These are phyloP conservation scores for Hysterangium stoloniferum DNA, from an alignment of 768 basidiomycete genomes.

Conservation along the genomic window DNA sequence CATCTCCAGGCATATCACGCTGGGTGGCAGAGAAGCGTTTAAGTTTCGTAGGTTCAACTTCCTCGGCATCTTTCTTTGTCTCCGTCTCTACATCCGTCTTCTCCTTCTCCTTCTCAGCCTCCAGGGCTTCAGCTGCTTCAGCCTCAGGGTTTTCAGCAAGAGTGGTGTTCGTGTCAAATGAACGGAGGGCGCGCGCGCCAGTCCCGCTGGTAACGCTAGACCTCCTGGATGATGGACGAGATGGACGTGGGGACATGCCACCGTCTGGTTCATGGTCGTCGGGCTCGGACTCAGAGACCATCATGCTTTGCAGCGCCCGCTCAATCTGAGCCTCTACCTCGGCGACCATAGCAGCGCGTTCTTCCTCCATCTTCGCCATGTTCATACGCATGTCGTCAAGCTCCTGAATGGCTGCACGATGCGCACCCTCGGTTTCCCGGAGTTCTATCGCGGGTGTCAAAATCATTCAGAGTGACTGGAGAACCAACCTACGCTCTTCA, in stretches of 20 bases:
- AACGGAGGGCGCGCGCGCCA: conserved; percentile 46
- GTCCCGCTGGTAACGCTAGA: conserved; percentile 49
- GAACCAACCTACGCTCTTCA: conserved; percentile 58
- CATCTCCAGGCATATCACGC: conserved; percentile 58
- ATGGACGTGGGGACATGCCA: conserved; percentile 43
- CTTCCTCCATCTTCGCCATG: conserved; percentile 84
- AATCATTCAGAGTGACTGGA: neutral
- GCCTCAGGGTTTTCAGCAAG: conserved; percentile 44
- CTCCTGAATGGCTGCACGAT: conserved; percentile 73
- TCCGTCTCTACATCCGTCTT: conserved; percentile 34
- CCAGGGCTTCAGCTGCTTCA: conserved; percentile 24
- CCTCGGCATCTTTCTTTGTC: conserved; percentile 51
- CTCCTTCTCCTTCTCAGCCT: conserved; percentile 28
- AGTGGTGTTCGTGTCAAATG: conserved; percentile 74
- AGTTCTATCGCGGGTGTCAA: conserved; percentile 44
- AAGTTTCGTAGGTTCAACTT: conserved; percentile 46
- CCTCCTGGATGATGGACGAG: conserved; percentile 47
- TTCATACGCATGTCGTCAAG: conserved; percentile 74
- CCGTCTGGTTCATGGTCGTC: conserved; percentile 62
- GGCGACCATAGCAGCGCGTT: conserved; percentile 85
- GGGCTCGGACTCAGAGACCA: conserved; percentile 71
- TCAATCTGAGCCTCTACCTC: conserved; percentile 91
- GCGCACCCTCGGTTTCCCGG: conserved; percentile 71
- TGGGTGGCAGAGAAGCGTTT: conserved; percentile 76
- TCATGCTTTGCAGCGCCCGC: conserved; percentile 69